Evolutionary conservation across 176 grass and related monocot genomes (phyloP).

Genomic region (Leersia perrieri): DNA sequence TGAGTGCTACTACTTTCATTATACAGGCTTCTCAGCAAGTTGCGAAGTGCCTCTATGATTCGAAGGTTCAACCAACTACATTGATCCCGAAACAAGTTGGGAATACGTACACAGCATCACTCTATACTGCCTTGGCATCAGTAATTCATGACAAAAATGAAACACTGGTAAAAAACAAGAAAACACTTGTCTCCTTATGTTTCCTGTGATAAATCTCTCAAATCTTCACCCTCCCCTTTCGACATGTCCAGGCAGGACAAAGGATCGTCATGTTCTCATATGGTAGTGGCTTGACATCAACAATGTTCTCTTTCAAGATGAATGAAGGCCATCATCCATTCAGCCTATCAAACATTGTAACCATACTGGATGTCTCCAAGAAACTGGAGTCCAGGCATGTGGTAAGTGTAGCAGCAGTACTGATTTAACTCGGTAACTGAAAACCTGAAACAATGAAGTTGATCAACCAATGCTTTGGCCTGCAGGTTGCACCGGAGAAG

Average conservation of each 20-base stretch:
- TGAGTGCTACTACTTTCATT: slow-evolving; percentile 26
- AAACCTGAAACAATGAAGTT: background rate
- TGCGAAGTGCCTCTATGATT: slow-evolving; percentile 63
- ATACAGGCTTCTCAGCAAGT: slow-evolving; percentile 75
- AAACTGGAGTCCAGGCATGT: slow-evolving; percentile 75
- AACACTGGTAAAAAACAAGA: slow-evolving; percentile 53
- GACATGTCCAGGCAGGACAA: slow-evolving; percentile 54
- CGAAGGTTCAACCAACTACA: slow-evolving; percentile 79
- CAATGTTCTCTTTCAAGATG: slow-evolving; percentile 92
- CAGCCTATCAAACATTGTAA: slow-evolving; percentile 62
- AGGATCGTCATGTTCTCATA: slow-evolving; percentile 98
- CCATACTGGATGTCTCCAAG: slow-evolving; percentile 56
- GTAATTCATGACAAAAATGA: slow-evolving; percentile 78
- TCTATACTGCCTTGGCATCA: slow-evolving; percentile 91
- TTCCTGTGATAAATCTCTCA: background rate
- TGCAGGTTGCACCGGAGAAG: slow-evolving; percentile 61
- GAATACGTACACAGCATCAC: slow-evolving; percentile 97
- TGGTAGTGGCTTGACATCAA: slow-evolving; percentile 87
- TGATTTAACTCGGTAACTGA: background rate
- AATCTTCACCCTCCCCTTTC: background rate
- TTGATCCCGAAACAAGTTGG: slow-evolving; percentile 92
- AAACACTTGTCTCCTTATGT: background rate
- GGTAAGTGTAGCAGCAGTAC: slow-evolving; percentile 31
- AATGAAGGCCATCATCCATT: slow-evolving; percentile 72
- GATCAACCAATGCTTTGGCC: background rate